phyloP scores from a whole-genome alignment of 495 filamentous ascomycete genomes.

The Podospora pseudocomata region DNA sequence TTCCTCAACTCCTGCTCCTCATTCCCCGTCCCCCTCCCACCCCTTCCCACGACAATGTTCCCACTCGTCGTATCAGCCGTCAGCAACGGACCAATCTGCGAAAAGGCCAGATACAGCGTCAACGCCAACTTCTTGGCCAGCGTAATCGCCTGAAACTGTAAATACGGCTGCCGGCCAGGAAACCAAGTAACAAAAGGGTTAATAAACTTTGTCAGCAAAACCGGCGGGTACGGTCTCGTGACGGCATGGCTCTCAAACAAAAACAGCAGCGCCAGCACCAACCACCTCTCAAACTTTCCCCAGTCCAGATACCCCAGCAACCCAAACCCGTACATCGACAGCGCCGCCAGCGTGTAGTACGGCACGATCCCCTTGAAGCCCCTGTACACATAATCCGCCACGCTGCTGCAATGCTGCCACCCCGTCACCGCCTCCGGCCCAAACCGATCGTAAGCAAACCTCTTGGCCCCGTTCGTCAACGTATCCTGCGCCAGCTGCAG shows the following conservation, averaged over 20 bases:
- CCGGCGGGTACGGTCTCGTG: constrained; percentile 59
- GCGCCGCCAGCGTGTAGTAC: constrained; percentile 62
- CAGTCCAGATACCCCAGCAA: constrained; percentile 77
- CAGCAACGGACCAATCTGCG: constrained; percentile 71
- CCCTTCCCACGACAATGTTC: constrained; percentile 22
- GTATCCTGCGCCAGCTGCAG: constrained; percentile 82
- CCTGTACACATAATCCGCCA: constrained; percentile 66
- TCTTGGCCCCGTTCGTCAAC: constrained; percentile 69
- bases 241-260: constrained; percentile 71
- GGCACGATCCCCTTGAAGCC: constrained; percentile 56
- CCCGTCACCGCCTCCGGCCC: constrained; percentile 64
- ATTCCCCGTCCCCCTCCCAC: constrained; percentile 25
- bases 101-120: constrained; percentile 84
- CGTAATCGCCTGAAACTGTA: constrained; percentile 82
- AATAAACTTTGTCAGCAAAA: constrained; percentile 54
- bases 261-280: constrained; percentile 63
- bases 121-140: constrained; percentile 74
- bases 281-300: constrained; percentile 88
- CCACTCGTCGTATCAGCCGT: constrained; percentile 33
- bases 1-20: constrained; percentile 39
- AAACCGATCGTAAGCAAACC: constrained; percentile 92
- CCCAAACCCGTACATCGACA: constrained; percentile 63
- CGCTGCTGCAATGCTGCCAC: constrained; percentile 58
- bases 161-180: constrained; percentile 52
- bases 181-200: constrained; percentile 57